Percentiles rank a stretch among this genome's conserved stretches.
phyloP scores from a whole-genome alignment of 805 yeast genomes.

The Zygosaccharomyces bailii region DNA sequence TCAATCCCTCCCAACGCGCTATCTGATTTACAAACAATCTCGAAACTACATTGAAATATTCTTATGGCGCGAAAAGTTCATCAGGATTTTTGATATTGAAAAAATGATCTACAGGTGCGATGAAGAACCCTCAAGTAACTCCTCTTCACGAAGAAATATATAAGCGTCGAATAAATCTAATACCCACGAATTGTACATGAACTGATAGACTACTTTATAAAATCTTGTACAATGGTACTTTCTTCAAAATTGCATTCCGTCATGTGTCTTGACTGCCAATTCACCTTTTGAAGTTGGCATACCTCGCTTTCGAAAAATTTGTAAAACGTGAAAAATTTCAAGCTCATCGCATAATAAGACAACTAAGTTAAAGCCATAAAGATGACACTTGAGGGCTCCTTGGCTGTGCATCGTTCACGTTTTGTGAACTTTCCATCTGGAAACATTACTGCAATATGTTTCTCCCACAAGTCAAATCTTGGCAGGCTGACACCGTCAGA shows the following conservation, averaged over 20 bases:
- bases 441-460: conserved; percentile 75
- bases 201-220: too few relatives aligned
- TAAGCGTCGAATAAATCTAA: too few relatives aligned
- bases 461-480: conserved; percentile 56
- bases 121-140: too few relatives aligned
- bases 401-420: conserved; percentile 72
- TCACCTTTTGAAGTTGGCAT: not conserved
- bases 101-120: too few relatives aligned
- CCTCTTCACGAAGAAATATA: too few relatives aligned
- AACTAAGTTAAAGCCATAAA: conserved; percentile 4
- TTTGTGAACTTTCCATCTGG: conserved; percentile 88
- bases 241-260: not conserved
- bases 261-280: not conserved
- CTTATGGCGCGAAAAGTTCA: too few relatives aligned
- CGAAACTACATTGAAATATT: too few relatives aligned
- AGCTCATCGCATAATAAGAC: conserved; percentile 22
- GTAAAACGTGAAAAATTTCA: conserved; percentile 13
- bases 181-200: too few relatives aligned
- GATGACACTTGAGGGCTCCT: conserved; percentile 14
- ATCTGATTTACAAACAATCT: not conserved
- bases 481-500: conserved; percentile 48
- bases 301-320: conserved; percentile 12
- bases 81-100: too few relatives aligned
- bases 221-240: too few relatives aligned
- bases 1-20: not conserved